phyloP scores from a whole-genome alignment of 768 basidiomycete species.

The Cubamyces lactineus region DNA sequence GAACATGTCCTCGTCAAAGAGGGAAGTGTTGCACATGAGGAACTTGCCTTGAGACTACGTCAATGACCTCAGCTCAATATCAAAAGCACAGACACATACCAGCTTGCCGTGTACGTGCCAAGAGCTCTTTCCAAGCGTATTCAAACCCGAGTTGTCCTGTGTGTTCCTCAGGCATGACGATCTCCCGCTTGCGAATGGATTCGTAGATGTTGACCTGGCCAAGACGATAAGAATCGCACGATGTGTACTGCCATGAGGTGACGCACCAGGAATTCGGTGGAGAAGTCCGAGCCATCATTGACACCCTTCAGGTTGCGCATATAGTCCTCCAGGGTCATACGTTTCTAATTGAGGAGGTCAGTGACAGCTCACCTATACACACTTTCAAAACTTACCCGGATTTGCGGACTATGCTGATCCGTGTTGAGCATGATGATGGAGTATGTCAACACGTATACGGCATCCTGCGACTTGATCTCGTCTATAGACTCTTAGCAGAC shows the following conservation, averaged over 20 bases:
- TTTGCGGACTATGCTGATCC: conserved; percentile 93
- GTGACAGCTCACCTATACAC: not conserved
- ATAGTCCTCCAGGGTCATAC: conserved; percentile 97
- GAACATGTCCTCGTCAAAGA: conserved; percentile 94
- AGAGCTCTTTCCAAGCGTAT: conserved; percentile 97
- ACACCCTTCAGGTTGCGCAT: conserved; percentile 90
- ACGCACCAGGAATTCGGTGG: conserved; percentile 80
- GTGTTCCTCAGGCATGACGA: conserved; percentile 97
- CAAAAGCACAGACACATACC: conserved; percentile 48
- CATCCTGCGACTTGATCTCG: conserved; percentile 89
- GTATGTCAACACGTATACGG: conserved; percentile 91
- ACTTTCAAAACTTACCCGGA: conserved; percentile 58
- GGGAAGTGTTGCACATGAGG: conserved; percentile 76
- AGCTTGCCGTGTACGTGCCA: conserved; percentile 77
- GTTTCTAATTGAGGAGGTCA: conserved; percentile 58
- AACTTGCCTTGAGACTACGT: conserved; percentile 49
- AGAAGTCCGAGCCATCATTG: conserved; percentile 84
- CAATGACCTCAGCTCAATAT: not conserved
- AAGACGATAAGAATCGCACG: not conserved
- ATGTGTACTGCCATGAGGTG: not conserved
- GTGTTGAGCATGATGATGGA: conserved; percentile 99
- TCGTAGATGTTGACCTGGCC: conserved; percentile 86
- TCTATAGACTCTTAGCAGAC: conserved; percentile 44
- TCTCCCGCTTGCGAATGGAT: conserved; percentile 91
- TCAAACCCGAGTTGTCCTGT: conserved; percentile 96